These are phyloP conservation scores for Agaricus sinodeliciosus DNA, from an alignment of 768 basidiomycete species.

Conservation along the genomic window DNA sequence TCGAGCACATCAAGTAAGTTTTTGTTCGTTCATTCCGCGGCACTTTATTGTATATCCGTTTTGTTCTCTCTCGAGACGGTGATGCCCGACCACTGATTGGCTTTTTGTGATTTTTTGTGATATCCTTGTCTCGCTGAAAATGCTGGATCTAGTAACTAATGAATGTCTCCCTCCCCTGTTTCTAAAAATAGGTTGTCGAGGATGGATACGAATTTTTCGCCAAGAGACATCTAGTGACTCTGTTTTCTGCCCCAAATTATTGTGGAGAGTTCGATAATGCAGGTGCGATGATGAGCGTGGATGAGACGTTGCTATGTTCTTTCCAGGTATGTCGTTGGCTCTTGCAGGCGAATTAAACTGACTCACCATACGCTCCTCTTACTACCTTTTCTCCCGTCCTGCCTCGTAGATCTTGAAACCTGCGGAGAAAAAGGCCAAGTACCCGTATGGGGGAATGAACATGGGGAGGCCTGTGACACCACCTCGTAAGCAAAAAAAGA, in stretches of 20 bases:
- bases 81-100: not conserved
- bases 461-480: slow-evolving; percentile 89
- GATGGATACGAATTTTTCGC: slow-evolving; percentile 99
- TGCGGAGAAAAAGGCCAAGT: slow-evolving; percentile 97
- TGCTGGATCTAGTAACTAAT: not conserved
- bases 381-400: not conserved
- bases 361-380: slow-evolving; percentile 1
- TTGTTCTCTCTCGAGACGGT: too few species aligned
- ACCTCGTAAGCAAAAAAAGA: slow-evolving; percentile 97
- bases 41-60: not conserved
- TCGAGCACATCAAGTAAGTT: slow-evolving; percentile 89
- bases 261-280: slow-evolving; percentile 98
- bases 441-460: slow-evolving; percentile 82
- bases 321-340: slow-evolving; percentile 68
- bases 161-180: not conserved
- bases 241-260: slow-evolving; percentile 96
- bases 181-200: slow-evolving; percentile 74
- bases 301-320: slow-evolving; percentile 93
- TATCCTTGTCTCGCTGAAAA: not conserved
- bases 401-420: slow-evolving; percentile 85
- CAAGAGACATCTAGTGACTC: slow-evolving; percentile 91
- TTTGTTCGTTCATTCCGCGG: not conserved
- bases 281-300: slow-evolving; percentile 99
- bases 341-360: not conserved
- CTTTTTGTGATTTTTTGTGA: not conserved